Conservation (phyloP, 2,329 filamentous ascomycete species). For the Epichloe hybrida region DNA sequence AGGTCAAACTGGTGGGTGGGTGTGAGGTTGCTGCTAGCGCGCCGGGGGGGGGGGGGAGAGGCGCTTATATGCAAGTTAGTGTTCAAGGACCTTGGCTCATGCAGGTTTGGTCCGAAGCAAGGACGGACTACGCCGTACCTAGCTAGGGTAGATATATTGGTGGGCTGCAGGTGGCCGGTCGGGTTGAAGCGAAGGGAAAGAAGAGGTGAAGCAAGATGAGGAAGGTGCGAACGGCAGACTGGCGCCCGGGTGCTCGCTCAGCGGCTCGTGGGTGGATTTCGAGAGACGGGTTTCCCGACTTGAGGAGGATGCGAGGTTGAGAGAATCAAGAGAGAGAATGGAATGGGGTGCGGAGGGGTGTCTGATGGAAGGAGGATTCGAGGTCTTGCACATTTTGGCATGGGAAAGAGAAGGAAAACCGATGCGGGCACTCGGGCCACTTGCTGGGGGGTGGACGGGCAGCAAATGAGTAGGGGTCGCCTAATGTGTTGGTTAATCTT, state of each 20-base stretch:
- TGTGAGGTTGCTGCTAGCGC: not conserved
- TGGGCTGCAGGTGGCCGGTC: not conserved
- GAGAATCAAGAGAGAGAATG: not conserved
- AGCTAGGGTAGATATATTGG: not conserved
- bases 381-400: not conserved
- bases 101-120: no score
- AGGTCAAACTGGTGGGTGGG: not conserved
- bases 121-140: not conserved
- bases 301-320: not conserved
- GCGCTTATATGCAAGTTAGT: no score
- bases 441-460: no score
- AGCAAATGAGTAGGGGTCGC: conserved; percentile 2
- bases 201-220: not conserved
- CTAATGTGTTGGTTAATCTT: not conserved
- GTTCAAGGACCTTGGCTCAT: no score
- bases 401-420: no score
- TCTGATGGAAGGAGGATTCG: not conserved
- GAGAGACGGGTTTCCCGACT: not conserved
- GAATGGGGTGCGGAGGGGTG: not conserved
- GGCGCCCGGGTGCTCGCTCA: not conserved
- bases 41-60: not conserved
- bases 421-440: not conserved
- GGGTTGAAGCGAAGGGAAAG: not conserved
- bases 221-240: not conserved
- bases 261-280: not conserved